These are phyloP conservation scores for Leersia perrieri DNA, from an alignment of 176 grass and related monocot genomes.

Conservation along the genomic window DNA sequence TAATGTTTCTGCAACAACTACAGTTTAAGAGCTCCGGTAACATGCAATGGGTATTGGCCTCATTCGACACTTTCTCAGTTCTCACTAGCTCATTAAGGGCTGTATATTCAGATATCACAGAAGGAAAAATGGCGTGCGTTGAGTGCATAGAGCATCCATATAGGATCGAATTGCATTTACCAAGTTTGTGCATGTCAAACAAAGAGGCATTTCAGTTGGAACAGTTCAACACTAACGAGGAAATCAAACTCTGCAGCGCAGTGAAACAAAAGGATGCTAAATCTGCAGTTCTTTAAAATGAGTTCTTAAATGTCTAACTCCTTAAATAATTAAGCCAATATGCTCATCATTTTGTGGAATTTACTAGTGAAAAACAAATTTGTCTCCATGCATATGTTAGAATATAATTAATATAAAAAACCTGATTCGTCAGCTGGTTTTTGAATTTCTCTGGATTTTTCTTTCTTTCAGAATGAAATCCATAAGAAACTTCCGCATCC, in stretches of 20 bases:
- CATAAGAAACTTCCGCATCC: conserved; percentile 96
- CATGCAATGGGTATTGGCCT: not conserved
- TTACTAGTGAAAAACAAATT: not conserved
- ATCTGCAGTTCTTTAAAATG: too few relatives aligned
- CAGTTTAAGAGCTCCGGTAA: not conserved
- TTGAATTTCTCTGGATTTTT: conserved; percentile 90
- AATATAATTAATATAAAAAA: conserved; percentile 26
- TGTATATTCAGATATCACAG: not conserved
- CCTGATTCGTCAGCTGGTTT: conserved; percentile 86
- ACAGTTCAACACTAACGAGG: not conserved
- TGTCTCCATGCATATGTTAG: not conserved
- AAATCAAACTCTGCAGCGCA: not conserved
- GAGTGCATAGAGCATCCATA: not conserved
- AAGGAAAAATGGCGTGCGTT: not conserved
- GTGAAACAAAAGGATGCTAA: not conserved
- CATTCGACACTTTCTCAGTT: not conserved
- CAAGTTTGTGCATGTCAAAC: not conserved
- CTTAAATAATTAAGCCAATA: too few relatives aligned
- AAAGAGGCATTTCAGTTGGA: not conserved
- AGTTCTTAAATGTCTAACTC: too few relatives aligned
- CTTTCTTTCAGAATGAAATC: conserved; percentile 91
- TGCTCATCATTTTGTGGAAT: too few relatives aligned
- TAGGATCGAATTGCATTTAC: not conserved
- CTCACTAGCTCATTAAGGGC: not conserved
- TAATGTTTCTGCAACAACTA: not conserved